phyloP scores from a whole-genome alignment of 176 grass and related monocot species.

The Poa pratensis region DNA sequence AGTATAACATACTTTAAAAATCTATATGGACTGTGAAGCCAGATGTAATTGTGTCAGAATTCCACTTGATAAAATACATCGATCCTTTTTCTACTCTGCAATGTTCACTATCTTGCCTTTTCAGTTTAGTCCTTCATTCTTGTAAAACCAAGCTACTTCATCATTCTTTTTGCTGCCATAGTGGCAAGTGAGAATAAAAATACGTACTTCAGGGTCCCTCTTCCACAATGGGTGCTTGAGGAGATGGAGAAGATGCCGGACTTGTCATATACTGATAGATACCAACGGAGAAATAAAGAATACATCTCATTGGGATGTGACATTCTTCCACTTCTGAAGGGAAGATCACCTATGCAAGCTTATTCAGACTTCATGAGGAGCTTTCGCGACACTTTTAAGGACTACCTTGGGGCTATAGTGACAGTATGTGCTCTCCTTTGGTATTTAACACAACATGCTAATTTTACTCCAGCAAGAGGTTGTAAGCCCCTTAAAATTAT shows the following conservation, averaged over 20 bases:
- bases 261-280: slow-evolving; percentile 71
- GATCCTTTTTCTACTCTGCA: slow-evolving; percentile 6
- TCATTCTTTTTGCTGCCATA: not conserved
- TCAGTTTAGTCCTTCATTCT: not conserved
- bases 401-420: slow-evolving; percentile 67
- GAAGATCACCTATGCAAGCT: slow-evolving; percentile 76
- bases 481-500: slow-evolving; percentile 13
- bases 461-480: slow-evolving; percentile 19
- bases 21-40: not conserved
- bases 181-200: slow-evolving; percentile 4
- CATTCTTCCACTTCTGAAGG: slow-evolving; percentile 64
- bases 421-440: slow-evolving; percentile 58
- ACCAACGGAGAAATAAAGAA: slow-evolving; percentile 70
- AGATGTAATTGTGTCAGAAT: not conserved
- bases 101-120: slow-evolving; percentile 14
- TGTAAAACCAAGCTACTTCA: not conserved
- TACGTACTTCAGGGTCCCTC: slow-evolving; percentile 57
- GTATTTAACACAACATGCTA: slow-evolving; percentile 25
- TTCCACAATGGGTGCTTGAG: slow-evolving; percentile 75
- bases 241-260: slow-evolving; percentile 76
- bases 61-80: slow-evolving; percentile 4
- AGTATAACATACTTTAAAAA: not conserved
- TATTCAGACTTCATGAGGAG: slow-evolving; percentile 93
- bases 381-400: slow-evolving; percentile 65
- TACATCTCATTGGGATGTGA: slow-evolving; percentile 85